Percentiles rank a stretch among this genome's conserved stretches.
Conservation (phyloP, 2,329 filamentous ascomycete genomes). For the Sporothrix inflata region DNA sequence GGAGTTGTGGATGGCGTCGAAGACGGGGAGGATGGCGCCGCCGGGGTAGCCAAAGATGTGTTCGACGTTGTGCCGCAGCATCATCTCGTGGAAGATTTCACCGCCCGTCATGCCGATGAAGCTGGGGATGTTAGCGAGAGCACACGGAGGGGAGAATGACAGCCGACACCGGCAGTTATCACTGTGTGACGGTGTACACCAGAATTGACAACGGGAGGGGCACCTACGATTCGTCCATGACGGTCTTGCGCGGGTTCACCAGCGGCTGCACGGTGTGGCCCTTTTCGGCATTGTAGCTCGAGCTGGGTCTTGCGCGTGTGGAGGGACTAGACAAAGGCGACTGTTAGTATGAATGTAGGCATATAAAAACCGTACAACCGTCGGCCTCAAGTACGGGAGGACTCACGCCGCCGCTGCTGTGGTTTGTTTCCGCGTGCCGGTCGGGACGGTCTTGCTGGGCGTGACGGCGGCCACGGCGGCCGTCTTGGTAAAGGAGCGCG, state of each 20-base stretch:
- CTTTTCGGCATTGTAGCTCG: slow-evolving; percentile 60
- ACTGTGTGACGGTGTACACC: neutral
- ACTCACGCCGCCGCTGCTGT: slow-evolving; percentile 45
- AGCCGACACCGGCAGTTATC: no score
- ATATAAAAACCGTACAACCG: neutral
- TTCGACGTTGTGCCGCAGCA: slow-evolving; percentile 89
- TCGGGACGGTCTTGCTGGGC: slow-evolving; percentile 46
- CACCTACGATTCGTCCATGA: slow-evolving; percentile 83
- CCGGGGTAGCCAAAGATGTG: slow-evolving; percentile 94
- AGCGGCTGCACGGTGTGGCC: slow-evolving; percentile 69
- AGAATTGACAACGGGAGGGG: slow-evolving; percentile 2
- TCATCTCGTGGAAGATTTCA: slow-evolving; percentile 99
- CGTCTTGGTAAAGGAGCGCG: slow-evolving; percentile 48
- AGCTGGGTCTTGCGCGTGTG: slow-evolving; percentile 63
- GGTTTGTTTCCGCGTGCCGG: slow-evolving; percentile 52
- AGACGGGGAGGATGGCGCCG: slow-evolving; percentile 94
- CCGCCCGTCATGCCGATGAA: slow-evolving; percentile 96
- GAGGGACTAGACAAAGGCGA: neutral
- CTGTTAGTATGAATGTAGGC: slow-evolving; percentile 35
- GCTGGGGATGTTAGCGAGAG: slow-evolving; percentile 49
- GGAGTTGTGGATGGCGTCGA: slow-evolving; percentile 98
- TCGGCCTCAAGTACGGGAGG: neutral
- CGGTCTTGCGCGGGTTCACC: slow-evolving; percentile 60
- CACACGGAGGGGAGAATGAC: no score
- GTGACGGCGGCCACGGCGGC: slow-evolving; percentile 44